Evolutionary conservation across 2,329 filamentous ascomycete species (phyloP).

Genomic region (Scedosporium dehoogii): DNA sequence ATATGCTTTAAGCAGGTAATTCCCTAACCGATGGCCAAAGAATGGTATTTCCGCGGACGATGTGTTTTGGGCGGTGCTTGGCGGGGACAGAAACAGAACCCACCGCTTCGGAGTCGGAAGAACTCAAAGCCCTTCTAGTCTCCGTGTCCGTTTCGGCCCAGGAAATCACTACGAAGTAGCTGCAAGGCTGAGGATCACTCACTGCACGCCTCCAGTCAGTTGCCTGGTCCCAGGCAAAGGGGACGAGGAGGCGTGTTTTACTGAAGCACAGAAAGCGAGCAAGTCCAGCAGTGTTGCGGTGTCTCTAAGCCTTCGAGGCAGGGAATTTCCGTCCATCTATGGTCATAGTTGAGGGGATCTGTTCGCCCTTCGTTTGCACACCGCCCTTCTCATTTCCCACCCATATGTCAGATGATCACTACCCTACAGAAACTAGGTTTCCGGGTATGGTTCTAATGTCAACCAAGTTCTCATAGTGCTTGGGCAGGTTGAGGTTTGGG

Average conservation of each 20-base stretch:
- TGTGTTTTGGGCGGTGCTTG: neutral
- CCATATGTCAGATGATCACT: neutral
- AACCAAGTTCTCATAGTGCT: too few relatives aligned
- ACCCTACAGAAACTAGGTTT: too few relatives aligned
- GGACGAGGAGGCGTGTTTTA: too few relatives aligned
- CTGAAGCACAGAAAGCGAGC: too few relatives aligned
- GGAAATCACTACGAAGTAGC: too few relatives aligned
- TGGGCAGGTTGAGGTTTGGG: too few relatives aligned
- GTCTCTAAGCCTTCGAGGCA: neutral
- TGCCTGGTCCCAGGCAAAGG: too few relatives aligned
- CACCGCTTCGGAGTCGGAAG: neutral
- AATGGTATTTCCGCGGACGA: neutral
- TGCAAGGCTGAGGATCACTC: too few relatives aligned
- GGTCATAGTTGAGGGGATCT: neutral
- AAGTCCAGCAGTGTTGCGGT: too few relatives aligned
- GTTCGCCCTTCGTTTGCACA: neutral
- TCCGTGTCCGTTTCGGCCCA: too few relatives aligned
- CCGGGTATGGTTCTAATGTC: too few relatives aligned
- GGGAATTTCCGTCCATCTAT: neutral
- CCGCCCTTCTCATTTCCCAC: neutral
- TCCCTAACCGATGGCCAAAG: neutral
- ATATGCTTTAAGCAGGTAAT: neutral
- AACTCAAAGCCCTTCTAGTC: neutral
- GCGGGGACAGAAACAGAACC: neutral
- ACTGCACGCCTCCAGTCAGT: too few relatives aligned